These are phyloP conservation scores for Apiospora saccharicola DNA, from an alignment of 2,329 filamentous ascomycete species.

Conservation along the genomic window DNA sequence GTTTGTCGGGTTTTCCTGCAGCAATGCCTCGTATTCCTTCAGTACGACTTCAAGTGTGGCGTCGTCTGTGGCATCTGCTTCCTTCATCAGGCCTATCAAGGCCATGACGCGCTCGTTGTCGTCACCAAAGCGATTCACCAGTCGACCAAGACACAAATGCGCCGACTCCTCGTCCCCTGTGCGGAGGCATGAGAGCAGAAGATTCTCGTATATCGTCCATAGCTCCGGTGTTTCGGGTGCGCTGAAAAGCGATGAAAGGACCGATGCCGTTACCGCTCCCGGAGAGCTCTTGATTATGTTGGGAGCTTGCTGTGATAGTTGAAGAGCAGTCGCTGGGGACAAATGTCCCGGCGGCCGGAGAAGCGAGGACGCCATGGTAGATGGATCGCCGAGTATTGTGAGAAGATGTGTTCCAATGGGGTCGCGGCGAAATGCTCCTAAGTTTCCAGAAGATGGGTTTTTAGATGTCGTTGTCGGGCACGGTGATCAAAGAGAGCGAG, in stretches of 20 bases:
- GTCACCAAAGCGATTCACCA: slow-evolving; percentile 81
- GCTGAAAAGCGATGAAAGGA: slow-evolving; percentile 60
- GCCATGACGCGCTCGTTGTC: slow-evolving; percentile 88
- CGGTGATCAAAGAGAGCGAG: neutral
- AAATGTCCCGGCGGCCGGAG: slow-evolving; percentile 65
- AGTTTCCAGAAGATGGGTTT: neutral
- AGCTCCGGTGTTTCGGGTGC: slow-evolving; percentile 76
- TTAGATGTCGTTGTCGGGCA: neutral
- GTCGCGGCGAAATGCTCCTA: neutral
- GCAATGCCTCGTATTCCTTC: slow-evolving; percentile 77
- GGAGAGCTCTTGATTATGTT: slow-evolving; percentile 61
- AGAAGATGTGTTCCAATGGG: neutral
- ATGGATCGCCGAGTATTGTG: neutral
- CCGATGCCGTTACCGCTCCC: slow-evolving; percentile 62
- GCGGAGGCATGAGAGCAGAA: slow-evolving; percentile 83
- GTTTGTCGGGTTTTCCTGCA: slow-evolving; percentile 79
- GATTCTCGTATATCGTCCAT: slow-evolving; percentile 87
- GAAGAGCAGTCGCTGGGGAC: slow-evolving; percentile 61
- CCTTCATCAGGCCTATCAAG: slow-evolving; percentile 81
- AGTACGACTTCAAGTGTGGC: slow-evolving; percentile 73
- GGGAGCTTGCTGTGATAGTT: slow-evolving; percentile 68
- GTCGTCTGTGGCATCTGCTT: slow-evolving; percentile 76
- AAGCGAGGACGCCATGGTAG: slow-evolving; percentile 47
- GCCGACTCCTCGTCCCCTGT: slow-evolving; percentile 85
- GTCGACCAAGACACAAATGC: slow-evolving; percentile 74